A percentile compares a stretch with the other conserved stretches of the same genome.
Conservation (phyloP, 2,329 filamentous ascomycete species). For the Penicillium sp. region DNA sequence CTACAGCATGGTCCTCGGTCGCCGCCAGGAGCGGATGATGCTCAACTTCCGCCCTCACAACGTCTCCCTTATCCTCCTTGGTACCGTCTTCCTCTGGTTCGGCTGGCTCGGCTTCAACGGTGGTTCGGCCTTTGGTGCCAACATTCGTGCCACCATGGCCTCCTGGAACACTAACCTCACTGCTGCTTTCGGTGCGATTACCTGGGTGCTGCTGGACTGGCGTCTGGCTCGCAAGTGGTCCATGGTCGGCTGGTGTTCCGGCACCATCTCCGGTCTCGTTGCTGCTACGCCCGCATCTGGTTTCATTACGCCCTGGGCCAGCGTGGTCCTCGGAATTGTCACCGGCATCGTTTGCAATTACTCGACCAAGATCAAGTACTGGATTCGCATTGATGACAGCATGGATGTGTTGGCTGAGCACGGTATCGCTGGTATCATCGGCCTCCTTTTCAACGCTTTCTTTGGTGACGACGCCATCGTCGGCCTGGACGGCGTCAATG, state of each 20-base stretch:
- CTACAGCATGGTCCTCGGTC: constrained; percentile 93
- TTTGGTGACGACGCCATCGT: constrained; percentile 77
- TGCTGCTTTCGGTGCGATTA: constrained; percentile 86
- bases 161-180: constrained; percentile 98
- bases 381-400: constrained; percentile 80
- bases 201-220: constrained; percentile 96
- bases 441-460: constrained; percentile 76
- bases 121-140: constrained; percentile 89
- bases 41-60: constrained; percentile 99
- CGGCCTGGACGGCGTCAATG: constrained; percentile 68
- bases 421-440: constrained; percentile 79
- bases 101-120: constrained; percentile 99
- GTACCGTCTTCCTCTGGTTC: constrained; percentile 95
- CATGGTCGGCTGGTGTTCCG: constrained; percentile 90
- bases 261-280: constrained; percentile 82
- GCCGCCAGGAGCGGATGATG: constrained; percentile 99
- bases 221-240: constrained; percentile 93
- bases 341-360: constrained; percentile 78
- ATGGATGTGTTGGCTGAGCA: constrained; percentile 93
- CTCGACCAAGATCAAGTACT: constrained; percentile 79
- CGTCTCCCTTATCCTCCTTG: constrained; percentile 93
- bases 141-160: constrained; percentile 90
- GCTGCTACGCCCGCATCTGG: constrained; percentile 84
- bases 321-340: constrained; percentile 62
- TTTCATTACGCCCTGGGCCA: constrained; percentile 71